These are phyloP conservation scores for Nissolia schottii DNA, from an alignment of 306 rosid species.

Conservation along the genomic window DNA sequence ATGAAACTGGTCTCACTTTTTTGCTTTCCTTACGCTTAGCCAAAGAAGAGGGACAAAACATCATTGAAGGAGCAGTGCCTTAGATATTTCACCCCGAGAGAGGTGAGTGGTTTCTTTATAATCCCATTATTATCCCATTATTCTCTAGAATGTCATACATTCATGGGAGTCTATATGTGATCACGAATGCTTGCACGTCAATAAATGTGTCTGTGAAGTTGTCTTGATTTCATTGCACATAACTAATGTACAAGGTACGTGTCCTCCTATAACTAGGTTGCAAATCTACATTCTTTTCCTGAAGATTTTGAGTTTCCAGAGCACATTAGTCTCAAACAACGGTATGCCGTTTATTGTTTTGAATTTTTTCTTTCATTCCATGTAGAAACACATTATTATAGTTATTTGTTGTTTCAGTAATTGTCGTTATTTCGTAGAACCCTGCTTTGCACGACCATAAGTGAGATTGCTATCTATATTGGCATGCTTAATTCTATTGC, in stretches of 20 bases:
- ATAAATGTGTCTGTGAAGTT: not conserved
- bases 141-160: slow-evolving; percentile 5
- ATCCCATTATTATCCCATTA: not conserved
- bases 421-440: not conserved
- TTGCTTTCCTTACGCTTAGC: slow-evolving; percentile 43
- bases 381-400: not conserved
- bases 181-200: not conserved
- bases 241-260: slow-evolving; percentile 17
- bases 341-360: slow-evolving; percentile 37
- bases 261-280: slow-evolving; percentile 51
- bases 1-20: not conserved
- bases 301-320: slow-evolving; percentile 75
- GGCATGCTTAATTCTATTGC: not conserved
- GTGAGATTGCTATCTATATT: not conserved
- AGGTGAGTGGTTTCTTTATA: slow-evolving; percentile 46
- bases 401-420: not conserved
- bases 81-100: slow-evolving; percentile 83
- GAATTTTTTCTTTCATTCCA: not conserved
- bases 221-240: slow-evolving; percentile 11
- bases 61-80: slow-evolving; percentile 71
- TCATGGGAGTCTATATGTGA: not conserved
- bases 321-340: slow-evolving; percentile 74
- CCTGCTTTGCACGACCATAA: not conserved
- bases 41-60: slow-evolving; percentile 60
- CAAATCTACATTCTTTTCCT: slow-evolving; percentile 81